Conservation (phyloP, 75 land plant genomes). For the Pinus taeda region DNA sequence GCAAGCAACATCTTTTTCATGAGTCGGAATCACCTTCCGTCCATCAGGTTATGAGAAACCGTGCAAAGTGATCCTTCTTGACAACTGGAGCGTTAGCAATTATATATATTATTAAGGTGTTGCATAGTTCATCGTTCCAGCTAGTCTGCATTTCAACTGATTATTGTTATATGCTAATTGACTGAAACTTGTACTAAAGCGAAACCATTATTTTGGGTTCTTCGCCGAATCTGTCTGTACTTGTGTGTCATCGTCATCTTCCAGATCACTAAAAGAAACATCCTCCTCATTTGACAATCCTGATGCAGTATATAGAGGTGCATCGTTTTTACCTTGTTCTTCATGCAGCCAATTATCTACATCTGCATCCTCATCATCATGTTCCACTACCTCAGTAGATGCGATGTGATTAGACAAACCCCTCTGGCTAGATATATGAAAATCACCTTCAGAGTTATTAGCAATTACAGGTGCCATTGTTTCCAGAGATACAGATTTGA, state of each 20-base stretch:
- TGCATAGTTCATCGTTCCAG: neutral
- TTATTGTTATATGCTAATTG: neutral
- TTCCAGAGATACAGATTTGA: conserved; percentile 16
- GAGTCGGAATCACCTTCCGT: neutral
- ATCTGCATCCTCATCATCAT: conserved; percentile 44
- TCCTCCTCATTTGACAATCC: conserved; percentile 70
- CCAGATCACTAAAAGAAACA: conserved; percentile 96
- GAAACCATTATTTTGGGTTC: neutral
- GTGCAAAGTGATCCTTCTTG: neutral
- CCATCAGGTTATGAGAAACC: neutral
- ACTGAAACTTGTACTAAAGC: neutral
- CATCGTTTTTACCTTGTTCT: conserved; percentile 22
- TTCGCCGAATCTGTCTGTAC: neutral
- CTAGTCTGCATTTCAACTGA: conserved; percentile 2
- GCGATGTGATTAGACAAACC: conserved; percentile 20
- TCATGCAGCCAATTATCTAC: conserved; percentile 73
- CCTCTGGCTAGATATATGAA: conserved; percentile 11
- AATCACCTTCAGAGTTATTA: conserved; percentile 20
- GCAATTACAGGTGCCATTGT: conserved; percentile 4
- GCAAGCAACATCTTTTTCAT: neutral
- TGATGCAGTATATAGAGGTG: conserved; percentile 7
- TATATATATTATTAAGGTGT: neutral
- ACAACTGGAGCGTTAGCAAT: neutral
- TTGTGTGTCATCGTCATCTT: conserved; percentile 65
- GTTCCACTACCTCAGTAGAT: neutral